phyloP scores from a whole-genome alignment of 2,329 filamentous ascomycete species.

The Sporothrix brasiliensis region DNA sequence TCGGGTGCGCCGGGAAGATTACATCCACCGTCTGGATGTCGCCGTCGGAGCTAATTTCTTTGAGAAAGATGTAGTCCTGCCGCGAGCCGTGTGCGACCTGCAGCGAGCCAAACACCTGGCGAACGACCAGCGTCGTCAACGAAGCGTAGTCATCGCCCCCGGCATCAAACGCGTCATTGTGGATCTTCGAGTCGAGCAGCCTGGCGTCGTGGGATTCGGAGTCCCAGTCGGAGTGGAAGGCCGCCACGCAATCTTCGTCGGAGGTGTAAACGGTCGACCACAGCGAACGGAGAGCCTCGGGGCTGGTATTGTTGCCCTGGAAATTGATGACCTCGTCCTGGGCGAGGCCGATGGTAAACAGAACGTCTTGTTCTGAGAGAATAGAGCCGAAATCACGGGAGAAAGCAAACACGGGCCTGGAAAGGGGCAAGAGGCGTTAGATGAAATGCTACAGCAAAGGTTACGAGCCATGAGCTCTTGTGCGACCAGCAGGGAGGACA shows the following conservation, averaged over 20 bases:
- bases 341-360: slow-evolving; percentile 76
- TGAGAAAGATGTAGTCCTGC: slow-evolving; percentile 76
- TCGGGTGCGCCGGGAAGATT: slow-evolving; percentile 80
- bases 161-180: slow-evolving; percentile 65
- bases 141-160: slow-evolving; percentile 74
- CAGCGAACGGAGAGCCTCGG: slow-evolving; percentile 67
- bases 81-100: slow-evolving; percentile 71
- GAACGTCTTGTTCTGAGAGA: slow-evolving; percentile 43
- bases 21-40: slow-evolving; percentile 87
- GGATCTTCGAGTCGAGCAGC: slow-evolving; percentile 70
- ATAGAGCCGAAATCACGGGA: slow-evolving; percentile 61
- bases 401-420: slow-evolving; percentile 81
- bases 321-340: slow-evolving; percentile 78
- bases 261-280: slow-evolving; percentile 74
- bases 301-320: slow-evolving; percentile 66
- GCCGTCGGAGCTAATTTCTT: slow-evolving; percentile 86
- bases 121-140: slow-evolving; percentile 75
- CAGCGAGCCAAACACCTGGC: slow-evolving; percentile 77
- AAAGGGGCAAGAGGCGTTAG: background rate
- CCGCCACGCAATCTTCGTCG: slow-evolving; percentile 65
- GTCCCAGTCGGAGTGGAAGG: slow-evolving; percentile 75
- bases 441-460: background rate
- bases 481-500: background rate
- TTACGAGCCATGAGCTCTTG: too few species aligned
- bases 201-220: slow-evolving; percentile 60